Evolutionary conservation across 2,329 filamentous ascomycete species (phyloP), one percentile per base, ranked within the genome.

Genomic region (Macroventuria anomochaeta): DNA sequence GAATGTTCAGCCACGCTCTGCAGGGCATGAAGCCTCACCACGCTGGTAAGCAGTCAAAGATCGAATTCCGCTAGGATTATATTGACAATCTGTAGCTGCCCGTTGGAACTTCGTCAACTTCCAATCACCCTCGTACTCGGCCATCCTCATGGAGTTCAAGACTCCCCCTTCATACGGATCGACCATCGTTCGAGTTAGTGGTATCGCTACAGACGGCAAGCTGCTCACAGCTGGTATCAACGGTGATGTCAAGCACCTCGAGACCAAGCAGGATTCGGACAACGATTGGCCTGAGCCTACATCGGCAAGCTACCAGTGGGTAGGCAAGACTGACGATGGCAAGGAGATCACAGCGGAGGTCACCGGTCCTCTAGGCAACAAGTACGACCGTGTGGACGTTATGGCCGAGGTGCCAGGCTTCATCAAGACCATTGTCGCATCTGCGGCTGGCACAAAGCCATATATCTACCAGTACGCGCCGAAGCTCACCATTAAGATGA

Each of bases 11-110:
- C 62, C 89, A 95, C 75, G 93, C 91, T 33, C 80, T 97, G 43
- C 95, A 97, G 79, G 95, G 93, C 74, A 97, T 97, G 93, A 99
- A 99, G 83, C 95, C 95, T 33, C 95, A 99, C 76, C 96, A 99
- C 74, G 90, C 92, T 55, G 93, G 84, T 86, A 79, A 67, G 78
- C 67, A 41, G 5, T 12, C 10, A 32, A 18, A 15, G 34, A 25
- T 26, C 34, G 5, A 34, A 1, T 18, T 13, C 1, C 44, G n/a
- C n/a, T 31, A 13, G 37, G 8, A 12, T 18, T 13, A 7, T 7
- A 38, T 63, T 71, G 28, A 71, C 33, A 4, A 12, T 28, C 2
- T 26, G 10, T 37, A 85, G 86, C 93, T 57, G 87, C 90, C 25
- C 86, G 85, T 59, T 99, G 95, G 95, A 96, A 95, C 77, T 99